Evolutionary conservation across 345 rosid genomes (phyloP), one percentile per base, ranked within the genome.

Genomic region (Eucalyptus marginata): DNA sequence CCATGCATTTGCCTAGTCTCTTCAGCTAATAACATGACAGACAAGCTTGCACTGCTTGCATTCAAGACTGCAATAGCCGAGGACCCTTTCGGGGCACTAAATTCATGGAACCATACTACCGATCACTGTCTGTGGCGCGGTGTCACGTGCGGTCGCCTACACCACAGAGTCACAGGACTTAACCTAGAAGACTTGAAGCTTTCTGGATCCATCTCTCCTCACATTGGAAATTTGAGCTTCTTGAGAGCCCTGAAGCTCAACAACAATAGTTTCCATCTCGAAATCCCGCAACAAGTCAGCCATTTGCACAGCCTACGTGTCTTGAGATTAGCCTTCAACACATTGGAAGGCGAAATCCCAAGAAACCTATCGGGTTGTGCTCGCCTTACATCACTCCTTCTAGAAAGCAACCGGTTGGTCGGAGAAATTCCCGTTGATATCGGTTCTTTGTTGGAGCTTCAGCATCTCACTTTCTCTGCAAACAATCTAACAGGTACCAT

Each of bases 401-500:
- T 5, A 40, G 43, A 5, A 40, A 1, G 13, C 44, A 90, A 92
- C 79, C 12, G 10, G n/a, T 88, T 91, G 13, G 62, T 20, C 2
- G 89, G 91, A 33, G 49, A 29, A 47, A 88, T 93, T 88, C 92
- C 93, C 5, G 16, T 14, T 7, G 89, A 86, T 17, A 46, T 88
- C 10, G 87, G 87, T 4, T 87, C 86, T 11, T 29, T 93, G 51
- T 4, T 40, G 6, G 89, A 91, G 11, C 91, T 92, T 11, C 31
- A n/a, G 13, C 5, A 1, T 5, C 5, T 13, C 33, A 91, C 11
- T 29, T 18, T 91, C 22, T 31, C 14, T 43, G 6, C 16, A 13
- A 93, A 89, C 86, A 50, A 91, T 66, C 44, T 94, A 25, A 88
- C 80, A 2, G 93, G 93, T 46, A 81, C 64, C 4, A 50, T 93